Evolutionary conservation across 2,329 filamentous ascomycete genomes (phyloP).

Genomic region (Graphium sp.): DNA sequence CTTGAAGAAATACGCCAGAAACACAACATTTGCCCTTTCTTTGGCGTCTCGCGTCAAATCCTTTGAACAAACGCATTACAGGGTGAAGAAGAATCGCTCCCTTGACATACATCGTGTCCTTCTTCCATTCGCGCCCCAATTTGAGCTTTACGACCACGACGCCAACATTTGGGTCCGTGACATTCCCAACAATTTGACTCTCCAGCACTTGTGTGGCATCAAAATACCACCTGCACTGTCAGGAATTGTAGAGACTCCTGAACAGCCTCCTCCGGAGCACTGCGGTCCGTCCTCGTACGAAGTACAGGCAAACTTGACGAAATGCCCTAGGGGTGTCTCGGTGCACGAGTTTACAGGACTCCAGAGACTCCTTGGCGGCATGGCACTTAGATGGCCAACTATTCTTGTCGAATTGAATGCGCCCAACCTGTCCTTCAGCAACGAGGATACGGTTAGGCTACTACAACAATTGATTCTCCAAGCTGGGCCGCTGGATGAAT

Average conservation of each 20-base stretch:
- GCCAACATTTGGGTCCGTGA: not conserved
- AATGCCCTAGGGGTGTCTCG: conserved; percentile 26
- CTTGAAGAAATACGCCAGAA: too few relatives aligned
- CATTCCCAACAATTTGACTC: too few relatives aligned
- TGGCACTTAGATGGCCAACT: conserved; percentile 27
- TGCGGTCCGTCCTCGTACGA: conserved; percentile 42
- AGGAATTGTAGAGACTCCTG: conserved; percentile 23
- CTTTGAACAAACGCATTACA: too few relatives aligned
- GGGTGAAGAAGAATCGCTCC: too few relatives aligned
- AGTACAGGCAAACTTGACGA: conserved; percentile 28
- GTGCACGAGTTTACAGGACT: conserved; percentile 35
- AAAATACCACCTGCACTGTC: not conserved
- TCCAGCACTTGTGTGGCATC: too few relatives aligned
- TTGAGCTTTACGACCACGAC: not conserved
- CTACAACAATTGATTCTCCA: conserved; percentile 35
- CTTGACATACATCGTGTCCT: too few relatives aligned
- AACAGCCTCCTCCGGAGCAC: too few relatives aligned
- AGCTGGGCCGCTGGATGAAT: conserved; percentile 25
- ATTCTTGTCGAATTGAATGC: conserved; percentile 32
- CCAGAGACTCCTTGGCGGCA: conserved; percentile 27
- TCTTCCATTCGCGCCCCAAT: too few relatives aligned
- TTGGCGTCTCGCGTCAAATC: too few relatives aligned
- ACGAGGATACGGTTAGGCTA: conserved; percentile 27
- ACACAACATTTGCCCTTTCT: too few relatives aligned
- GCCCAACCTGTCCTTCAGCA: conserved; percentile 41